A percentile compares a stretch with the other conserved stretches of the same genome.
Conservation (phyloP, 345 rosid species). For the Clarkia xantiana region DNA sequence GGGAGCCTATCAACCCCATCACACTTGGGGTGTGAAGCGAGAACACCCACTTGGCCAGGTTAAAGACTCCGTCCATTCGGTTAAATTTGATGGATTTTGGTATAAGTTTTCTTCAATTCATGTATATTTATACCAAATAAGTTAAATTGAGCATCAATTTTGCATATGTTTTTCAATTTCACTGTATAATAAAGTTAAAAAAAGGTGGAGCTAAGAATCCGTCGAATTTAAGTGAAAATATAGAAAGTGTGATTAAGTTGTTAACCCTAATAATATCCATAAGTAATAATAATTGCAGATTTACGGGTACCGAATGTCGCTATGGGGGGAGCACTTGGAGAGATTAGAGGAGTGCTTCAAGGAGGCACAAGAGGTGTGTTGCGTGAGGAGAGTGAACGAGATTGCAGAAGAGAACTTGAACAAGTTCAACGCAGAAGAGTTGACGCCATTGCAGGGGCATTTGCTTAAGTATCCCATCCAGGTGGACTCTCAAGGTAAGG, state of each 20-base stretch:
- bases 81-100: no score
- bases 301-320: constrained; percentile 68
- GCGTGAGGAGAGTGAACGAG: constrained; percentile 46
- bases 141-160: no score
- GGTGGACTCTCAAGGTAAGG: constrained; percentile 39
- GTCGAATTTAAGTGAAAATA: no score
- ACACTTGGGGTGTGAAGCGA: constrained; percentile 42
- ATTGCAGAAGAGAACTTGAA: constrained; percentile 69
- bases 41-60: constrained; percentile 68
- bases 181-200: no score
- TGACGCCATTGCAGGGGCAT: constrained; percentile 49
- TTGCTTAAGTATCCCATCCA: constrained; percentile 53
- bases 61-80: no score
- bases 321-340: constrained; percentile 87
- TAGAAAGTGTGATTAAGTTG: no score
- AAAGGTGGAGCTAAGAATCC: no score
- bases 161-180: no score
- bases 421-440: constrained; percentile 28
- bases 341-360: constrained; percentile 26
- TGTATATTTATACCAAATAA: no score
- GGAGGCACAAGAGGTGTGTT: constrained; percentile 39
- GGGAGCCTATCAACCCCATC: constrained; percentile 61
- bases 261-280: no score
- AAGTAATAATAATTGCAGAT: no score
- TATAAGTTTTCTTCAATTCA: no score